Percentiles rank a stretch among this genome's conserved stretches.
Evolutionary conservation across 495 filamentous ascomycete genomes (phyloP).

Genomic region (Staphylotrichum tortipilum): DNA sequence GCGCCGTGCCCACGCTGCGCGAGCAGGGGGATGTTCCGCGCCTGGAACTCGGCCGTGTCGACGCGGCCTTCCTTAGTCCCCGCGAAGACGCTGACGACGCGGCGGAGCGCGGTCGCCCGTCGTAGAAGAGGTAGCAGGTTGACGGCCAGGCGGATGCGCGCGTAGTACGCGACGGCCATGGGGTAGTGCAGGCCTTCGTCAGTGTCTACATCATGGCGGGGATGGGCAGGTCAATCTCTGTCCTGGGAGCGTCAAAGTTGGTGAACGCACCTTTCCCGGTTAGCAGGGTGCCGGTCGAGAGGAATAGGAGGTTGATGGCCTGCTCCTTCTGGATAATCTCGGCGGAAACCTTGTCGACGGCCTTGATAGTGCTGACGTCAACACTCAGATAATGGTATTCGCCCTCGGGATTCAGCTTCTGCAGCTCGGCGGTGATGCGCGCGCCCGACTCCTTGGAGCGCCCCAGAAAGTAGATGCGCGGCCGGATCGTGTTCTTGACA

Average conservation of each 20-base stretch:
- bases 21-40: no score
- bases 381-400: slow-evolving; percentile 44
- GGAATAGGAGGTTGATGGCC: slow-evolving; percentile 53
- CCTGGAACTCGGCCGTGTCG: slow-evolving; percentile 39
- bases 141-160: slow-evolving; percentile 52
- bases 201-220: slow-evolving; percentile 50
- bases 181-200: slow-evolving; percentile 48
- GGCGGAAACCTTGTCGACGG: slow-evolving; percentile 51
- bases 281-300: slow-evolving; percentile 39
- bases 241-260: no score
- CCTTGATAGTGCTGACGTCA: slow-evolving; percentile 50
- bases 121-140: slow-evolving; percentile 55
- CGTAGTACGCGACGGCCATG: slow-evolving; percentile 51
- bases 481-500: slow-evolving; percentile 36
- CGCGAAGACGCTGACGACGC: slow-evolving; percentile 49
- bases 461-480: slow-evolving; percentile 37
- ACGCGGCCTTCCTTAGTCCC: slow-evolving; percentile 49
- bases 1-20: no score
- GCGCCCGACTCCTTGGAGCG: slow-evolving; percentile 36
- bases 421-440: slow-evolving; percentile 37
- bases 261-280: slow-evolving; percentile 17
- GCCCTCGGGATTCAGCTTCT: slow-evolving; percentile 43
- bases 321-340: slow-evolving; percentile 47
- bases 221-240: background rate
- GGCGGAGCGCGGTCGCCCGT: slow-evolving; percentile 36